Base-by-base conservation (phyloP, 805 yeast species). In the Metschnikowia peoriensis region DNA sequence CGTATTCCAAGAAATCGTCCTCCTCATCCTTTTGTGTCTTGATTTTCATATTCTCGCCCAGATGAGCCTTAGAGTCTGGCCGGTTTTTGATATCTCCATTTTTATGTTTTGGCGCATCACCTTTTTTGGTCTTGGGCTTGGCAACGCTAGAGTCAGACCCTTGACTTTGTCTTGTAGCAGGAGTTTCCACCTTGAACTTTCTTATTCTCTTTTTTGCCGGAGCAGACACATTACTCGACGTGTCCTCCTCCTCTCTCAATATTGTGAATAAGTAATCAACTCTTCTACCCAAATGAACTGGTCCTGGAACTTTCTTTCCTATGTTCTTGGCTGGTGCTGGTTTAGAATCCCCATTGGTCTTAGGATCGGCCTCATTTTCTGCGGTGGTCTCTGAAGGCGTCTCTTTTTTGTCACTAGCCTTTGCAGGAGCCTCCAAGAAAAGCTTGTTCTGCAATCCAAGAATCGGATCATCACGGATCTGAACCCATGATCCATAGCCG, bases 401-500 rank as follows among this genome's bases (percentile, higher is more conserved):
- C 56, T 63, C 46, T 54, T 59, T 57, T 44, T 56, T 50, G 34
- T 54, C 41, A 28, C 47, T 52, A 3, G 45, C 22, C 56, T 59
- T 56, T n/a, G 47, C 46, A 17, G 61, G 42, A 15, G 59, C 57
- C 50, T 81, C 86, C 61, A 94, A 76, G 63, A 83, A 94, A 59
- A 94, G 72, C 73, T 90, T 94, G 60, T 90, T 89, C 55, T 89
- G 88, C 55, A 94, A 75, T 10, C 91, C 92, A 53, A 94, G 77
- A 48, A 89, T 79, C 1, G 99, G 98, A 70, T 94, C 99, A 71
- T 94, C 99, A 65, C 99, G 79, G 44, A 94, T 92, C 64, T 88
- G 92, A 2, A 80, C 67, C 99, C 99, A 94, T 1, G 97, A 85
- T 15, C 98, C 98, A 68, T 90, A 92, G 0, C 99, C 99, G 69